A percentile compares a stretch with the other conserved stretches of the same genome.
Evolutionary conservation across 2,329 filamentous ascomycete species (phyloP).

Genomic region (Talaromyces sp.): DNA sequence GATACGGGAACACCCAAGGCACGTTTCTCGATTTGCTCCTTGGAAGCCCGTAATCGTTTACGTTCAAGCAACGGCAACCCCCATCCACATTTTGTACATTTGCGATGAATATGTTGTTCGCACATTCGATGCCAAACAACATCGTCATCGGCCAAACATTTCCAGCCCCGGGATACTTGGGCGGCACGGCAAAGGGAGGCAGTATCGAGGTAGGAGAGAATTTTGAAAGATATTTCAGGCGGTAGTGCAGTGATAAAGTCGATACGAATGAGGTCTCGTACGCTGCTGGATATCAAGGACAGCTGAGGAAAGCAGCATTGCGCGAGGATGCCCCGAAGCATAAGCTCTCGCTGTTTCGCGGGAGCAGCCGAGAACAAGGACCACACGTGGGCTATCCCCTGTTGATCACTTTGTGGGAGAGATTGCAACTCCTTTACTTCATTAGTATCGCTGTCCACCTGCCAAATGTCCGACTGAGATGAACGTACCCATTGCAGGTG

Average conservation of each 20-base stretch:
- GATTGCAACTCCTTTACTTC: constrained; percentile 68
- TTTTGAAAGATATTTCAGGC: constrained; percentile 86
- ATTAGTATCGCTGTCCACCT: constrained; percentile 1
- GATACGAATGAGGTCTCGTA: constrained; percentile 94
- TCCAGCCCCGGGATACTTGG: constrained; percentile 87
- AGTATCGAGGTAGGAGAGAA: constrained; percentile 88
- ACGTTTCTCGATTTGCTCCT: constrained; percentile 73
- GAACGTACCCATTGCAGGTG: constrained; percentile 75
- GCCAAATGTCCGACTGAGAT: neutral
- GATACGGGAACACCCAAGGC: constrained; percentile 53
- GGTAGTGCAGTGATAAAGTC: constrained; percentile 90
- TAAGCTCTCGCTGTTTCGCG: constrained; percentile 87
- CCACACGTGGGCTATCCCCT: constrained; percentile 96
- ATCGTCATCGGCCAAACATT: constrained; percentile 88
- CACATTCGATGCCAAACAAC: constrained; percentile 99
- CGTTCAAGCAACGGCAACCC: constrained; percentile 84
- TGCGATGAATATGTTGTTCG: constrained; percentile 90
- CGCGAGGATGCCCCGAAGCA: constrained; percentile 92
- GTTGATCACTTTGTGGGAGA: constrained; percentile 79
- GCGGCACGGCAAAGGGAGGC: constrained; percentile 92
- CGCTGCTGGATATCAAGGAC: constrained; percentile 83
- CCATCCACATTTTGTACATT: constrained; percentile 95
- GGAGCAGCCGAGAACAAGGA: constrained; percentile 95
- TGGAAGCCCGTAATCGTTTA: constrained; percentile 81
- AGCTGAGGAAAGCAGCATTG: constrained; percentile 98